These are phyloP conservation scores for Afroboletus lepidellus DNA, from an alignment of 1,284 basidiomycete genomes.

Conservation along the genomic window DNA sequence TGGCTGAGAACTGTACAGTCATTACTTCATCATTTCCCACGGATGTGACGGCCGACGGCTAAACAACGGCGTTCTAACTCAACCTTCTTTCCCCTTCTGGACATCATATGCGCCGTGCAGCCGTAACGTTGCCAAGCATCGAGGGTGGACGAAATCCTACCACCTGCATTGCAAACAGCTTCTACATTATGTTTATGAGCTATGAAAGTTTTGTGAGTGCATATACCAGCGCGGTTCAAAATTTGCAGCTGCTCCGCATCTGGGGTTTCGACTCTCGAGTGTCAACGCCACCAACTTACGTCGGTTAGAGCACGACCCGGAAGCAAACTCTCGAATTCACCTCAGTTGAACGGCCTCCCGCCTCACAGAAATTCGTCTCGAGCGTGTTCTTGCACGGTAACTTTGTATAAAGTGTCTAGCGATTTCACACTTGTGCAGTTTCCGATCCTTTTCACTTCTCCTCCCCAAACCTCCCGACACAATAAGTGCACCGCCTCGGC, in stretches of 20 bases:
- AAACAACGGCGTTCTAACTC: neutral
- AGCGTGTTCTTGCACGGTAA: neutral
- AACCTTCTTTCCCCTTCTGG: neutral
- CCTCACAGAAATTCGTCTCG: neutral
- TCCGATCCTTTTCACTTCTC: neutral
- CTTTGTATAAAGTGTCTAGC: no score
- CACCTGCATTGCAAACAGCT: no score
- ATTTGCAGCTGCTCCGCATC: no score
- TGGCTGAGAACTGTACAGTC: constrained; percentile 35
- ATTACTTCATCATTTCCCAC: constrained; percentile 29
- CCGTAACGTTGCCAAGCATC: neutral
- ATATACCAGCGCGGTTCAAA: no score
- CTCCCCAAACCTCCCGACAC: neutral
- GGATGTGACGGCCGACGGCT: no score
- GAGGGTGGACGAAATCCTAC: no score
- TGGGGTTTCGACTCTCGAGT: no score
- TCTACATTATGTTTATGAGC: no score
- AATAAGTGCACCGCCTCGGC: neutral
- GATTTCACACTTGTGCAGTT: no score
- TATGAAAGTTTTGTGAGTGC: no score
- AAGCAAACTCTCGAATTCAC: neutral
- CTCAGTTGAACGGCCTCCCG: neutral
- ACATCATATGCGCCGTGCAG: neutral
- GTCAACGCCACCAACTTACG: neutral
- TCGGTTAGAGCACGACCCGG: neutral